Evolutionary conservation across 371 early-diverging fungal species (phyloP).

Genomic region (Rhizomucor miehei): DNA sequence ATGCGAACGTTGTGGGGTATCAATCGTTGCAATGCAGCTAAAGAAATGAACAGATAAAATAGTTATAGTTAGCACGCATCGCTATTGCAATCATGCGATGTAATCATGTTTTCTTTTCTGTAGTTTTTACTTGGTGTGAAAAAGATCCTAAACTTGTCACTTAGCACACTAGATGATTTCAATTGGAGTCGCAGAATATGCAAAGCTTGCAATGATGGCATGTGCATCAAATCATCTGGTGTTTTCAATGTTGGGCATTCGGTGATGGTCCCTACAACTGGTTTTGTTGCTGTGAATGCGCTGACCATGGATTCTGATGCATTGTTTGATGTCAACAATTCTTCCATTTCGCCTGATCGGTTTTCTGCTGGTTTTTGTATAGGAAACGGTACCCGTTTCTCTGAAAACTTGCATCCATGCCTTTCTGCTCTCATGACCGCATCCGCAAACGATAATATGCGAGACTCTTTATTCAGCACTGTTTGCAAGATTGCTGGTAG

Average conservation of each 20-base stretch:
- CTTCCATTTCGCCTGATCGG: background rate
- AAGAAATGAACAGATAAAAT: background rate
- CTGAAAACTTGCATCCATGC: constrained; percentile 8
- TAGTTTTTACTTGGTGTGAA: constrained; percentile 35
- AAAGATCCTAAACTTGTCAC: constrained; percentile 10
- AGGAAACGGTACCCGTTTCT: background rate
- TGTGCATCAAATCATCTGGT: constrained; percentile 27
- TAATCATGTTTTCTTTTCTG: background rate
- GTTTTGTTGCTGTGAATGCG: constrained; percentile 14
- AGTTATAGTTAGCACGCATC: background rate
- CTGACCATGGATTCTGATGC: constrained; percentile 21
- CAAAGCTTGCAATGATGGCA: constrained; percentile 38
- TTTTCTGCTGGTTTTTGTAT: background rate
- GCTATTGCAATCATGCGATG: background rate
- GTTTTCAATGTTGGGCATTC: constrained; percentile 26
- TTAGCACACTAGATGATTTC: constrained; percentile 30
- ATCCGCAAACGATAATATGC: constrained; percentile 11
- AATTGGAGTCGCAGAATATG: constrained; percentile 38
- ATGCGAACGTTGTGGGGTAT: constrained; percentile 46
- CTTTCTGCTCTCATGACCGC: constrained; percentile 9
- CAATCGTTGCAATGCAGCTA: constrained; percentile 36
- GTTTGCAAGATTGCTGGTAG: constrained; percentile 13
- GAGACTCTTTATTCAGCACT: constrained; percentile 6
- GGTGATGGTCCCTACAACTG: constrained; percentile 18
- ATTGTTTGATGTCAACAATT: background rate